A percentile compares a stretch with the other conserved stretches of the same genome.
Evolutionary conservation across 1,139 yeast genomes (phyloP).

Genomic region (Maudiozyma humilis): DNA sequence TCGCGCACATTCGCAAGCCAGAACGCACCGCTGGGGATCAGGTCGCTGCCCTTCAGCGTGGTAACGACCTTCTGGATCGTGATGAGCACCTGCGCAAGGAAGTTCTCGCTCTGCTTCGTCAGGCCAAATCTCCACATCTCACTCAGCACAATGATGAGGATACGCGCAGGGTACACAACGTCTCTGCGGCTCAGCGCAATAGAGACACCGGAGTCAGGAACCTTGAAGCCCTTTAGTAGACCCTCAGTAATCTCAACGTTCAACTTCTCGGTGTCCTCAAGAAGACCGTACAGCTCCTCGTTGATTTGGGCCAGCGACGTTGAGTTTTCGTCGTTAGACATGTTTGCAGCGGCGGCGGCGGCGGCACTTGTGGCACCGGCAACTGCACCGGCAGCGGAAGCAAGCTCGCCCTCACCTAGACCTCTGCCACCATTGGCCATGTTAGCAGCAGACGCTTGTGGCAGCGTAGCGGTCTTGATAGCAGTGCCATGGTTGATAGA

Average conservation of each 20-base stretch:
- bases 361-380: constrained; percentile 18
- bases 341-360: constrained; percentile 15
- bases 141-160: constrained; percentile 80
- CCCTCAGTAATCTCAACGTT: constrained; percentile 86
- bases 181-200: constrained; percentile 81
- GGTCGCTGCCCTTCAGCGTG: constrained; percentile 69
- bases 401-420: constrained; percentile 4
- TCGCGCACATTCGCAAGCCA: constrained; percentile 98
- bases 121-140: constrained; percentile 98
- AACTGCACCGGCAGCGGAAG: constrained; percentile 26
- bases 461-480: constrained; percentile 19
- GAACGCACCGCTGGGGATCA: constrained; percentile 89
- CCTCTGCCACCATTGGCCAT: constrained; percentile 10
- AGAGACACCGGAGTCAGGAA: constrained; percentile 80
- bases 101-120: constrained; percentile 84
- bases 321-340: constrained; percentile 33
- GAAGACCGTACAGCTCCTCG: constrained; percentile 59
- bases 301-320: constrained; percentile 52
- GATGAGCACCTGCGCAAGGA: constrained; percentile 82
- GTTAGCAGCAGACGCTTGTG: constrained; percentile 21
- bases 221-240: constrained; percentile 74
- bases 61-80: constrained; percentile 78
- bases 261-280: constrained; percentile 71
- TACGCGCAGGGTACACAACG: constrained; percentile 92
- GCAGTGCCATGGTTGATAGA: constrained; percentile 33